Conservation (phyloP, 352 stramenopile genomes). For the Blastocystis sp. region DNA sequence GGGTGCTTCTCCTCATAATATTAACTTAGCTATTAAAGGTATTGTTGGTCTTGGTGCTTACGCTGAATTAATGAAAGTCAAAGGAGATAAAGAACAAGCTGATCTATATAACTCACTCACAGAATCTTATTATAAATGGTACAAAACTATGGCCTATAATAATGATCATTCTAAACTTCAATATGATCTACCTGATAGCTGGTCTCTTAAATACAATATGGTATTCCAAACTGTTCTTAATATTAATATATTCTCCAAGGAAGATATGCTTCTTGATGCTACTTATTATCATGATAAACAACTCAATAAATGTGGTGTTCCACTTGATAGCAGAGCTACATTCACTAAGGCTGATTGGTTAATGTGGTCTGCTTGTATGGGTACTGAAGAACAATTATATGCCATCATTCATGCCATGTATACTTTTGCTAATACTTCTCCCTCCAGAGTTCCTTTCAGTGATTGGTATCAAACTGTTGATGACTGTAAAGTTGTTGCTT, state of each 20-base stretch:
- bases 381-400: not conserved
- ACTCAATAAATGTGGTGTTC: not conserved
- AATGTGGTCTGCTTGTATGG: not conserved
- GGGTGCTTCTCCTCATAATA: conserved; percentile 32
- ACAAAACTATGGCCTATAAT: not conserved
- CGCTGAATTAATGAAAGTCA: conserved; percentile 1
- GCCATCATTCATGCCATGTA: not conserved
- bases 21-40: conserved; percentile 38
- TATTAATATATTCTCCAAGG: conserved; percentile 2
- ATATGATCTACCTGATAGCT: conserved; percentile 1
- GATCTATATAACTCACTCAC: not conserved
- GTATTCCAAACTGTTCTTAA: not conserved
- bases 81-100: not conserved
- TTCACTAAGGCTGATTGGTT: conserved; percentile 11
- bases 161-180: not conserved
- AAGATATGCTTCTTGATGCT: not conserved
- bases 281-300: not conserved
- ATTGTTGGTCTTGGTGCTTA: conserved; percentile 38
- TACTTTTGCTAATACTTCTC: not conserved
- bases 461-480: conserved; percentile 9
- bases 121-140: not conserved
- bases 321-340: not conserved
- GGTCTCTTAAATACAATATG: conserved; percentile 4
- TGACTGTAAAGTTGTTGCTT: too few relatives aligned
- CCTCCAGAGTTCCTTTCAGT: not conserved